Conservation (phyloP, 177 flowering plant species). For the Tripterygium wilfordii region DNA sequence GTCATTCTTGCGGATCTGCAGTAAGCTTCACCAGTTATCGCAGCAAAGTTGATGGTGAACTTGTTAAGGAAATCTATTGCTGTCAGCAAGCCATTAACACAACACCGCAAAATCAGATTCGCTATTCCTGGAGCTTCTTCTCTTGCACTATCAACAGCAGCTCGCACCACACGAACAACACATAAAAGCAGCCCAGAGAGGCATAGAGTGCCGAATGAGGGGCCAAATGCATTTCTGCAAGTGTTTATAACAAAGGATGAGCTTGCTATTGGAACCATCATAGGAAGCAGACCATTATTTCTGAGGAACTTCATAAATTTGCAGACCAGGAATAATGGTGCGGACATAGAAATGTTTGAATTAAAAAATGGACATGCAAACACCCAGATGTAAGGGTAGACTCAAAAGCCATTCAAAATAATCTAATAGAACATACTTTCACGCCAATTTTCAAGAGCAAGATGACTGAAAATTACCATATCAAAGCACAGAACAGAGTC, state of each 20-base stretch:
- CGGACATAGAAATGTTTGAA: too few species aligned
- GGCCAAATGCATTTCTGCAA: slow-evolving; percentile 83
- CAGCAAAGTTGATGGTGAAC: slow-evolving; percentile 85
- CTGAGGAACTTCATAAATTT: too few species aligned
- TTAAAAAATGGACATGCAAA: too few species aligned
- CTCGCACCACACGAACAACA: slow-evolving; percentile 66
- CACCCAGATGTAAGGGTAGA: too few species aligned
- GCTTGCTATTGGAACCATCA: too few species aligned
- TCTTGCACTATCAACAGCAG: slow-evolving; percentile 65
- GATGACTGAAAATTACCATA: too few species aligned
- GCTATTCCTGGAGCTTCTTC: slow-evolving; percentile 53
- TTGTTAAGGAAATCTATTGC: slow-evolving; percentile 80
- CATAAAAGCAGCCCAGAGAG: slow-evolving; percentile 66
- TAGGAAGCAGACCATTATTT: too few species aligned
- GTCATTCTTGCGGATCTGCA: slow-evolving; percentile 85
- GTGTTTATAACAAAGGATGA: not conserved
- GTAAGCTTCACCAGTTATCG: slow-evolving; percentile 82
- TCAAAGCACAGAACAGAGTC: too few species aligned
- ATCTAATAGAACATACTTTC: too few species aligned
- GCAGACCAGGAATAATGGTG: too few species aligned
- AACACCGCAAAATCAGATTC: slow-evolving; percentile 52
- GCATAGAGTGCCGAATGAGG: slow-evolving; percentile 79
- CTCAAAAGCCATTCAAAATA: too few species aligned
- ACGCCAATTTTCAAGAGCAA: too few species aligned
- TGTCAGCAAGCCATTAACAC: slow-evolving; percentile 46